Evolutionary conservation across 768 basidiomycete genomes (phyloP).

Genomic region (Boletus huronensis): DNA sequence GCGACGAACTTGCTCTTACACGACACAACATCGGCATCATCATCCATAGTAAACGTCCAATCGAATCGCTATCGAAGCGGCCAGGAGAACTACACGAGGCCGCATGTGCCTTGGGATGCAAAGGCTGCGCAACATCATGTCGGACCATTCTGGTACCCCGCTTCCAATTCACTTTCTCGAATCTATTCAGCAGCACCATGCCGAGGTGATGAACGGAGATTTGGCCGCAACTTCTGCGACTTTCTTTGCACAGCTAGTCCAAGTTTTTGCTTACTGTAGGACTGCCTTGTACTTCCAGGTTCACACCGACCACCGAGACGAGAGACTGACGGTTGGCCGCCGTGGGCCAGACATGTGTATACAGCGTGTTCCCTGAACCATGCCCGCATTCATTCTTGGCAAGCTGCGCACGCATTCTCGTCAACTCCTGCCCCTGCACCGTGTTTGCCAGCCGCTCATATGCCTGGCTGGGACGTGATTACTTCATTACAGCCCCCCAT

Average conservation of each 20-base stretch:
- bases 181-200: not conserved
- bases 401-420: conserved; percentile 12
- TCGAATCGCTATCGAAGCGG: conserved; percentile 5
- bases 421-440: conserved; percentile 16
- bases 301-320: not conserved
- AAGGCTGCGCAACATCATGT: conserved; percentile 15
- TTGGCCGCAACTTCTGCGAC: not conserved
- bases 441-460: conserved; percentile 16
- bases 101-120: not conserved
- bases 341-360: conserved; percentile 5
- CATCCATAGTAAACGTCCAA: not conserved
- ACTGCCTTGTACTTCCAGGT: not conserved
- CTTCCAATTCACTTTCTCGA: conserved; percentile 12
- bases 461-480: conserved; percentile 3
- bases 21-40: not conserved
- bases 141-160: not conserved
- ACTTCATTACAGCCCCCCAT: conserved; percentile 3
- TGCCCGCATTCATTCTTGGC: conserved; percentile 13
- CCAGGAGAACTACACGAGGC: conserved; percentile 28
- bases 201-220: not conserved
- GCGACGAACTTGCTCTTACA: not conserved
- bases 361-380: conserved; percentile 12
- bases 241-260: not conserved
- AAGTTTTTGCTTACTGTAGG: not conserved
- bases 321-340: not conserved